Percentiles rank a stretch among this genome's conserved stretches.
Conservation (phyloP, 1,284 basidiomycete genomes). For the Trametes hirsuta region DNA sequence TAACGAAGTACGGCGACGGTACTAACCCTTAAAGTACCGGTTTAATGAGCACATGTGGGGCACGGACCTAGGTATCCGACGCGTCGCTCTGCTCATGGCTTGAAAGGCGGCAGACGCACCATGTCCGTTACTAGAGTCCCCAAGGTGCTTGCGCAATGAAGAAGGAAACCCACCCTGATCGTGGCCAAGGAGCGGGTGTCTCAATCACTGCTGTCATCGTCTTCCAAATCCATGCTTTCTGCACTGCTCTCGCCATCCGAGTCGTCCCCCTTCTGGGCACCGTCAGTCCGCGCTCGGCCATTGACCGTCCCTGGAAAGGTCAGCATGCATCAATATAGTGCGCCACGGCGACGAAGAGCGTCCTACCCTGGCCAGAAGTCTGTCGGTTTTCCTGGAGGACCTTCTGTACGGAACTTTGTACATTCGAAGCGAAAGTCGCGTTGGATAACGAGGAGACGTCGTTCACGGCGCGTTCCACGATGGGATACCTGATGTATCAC, state of each 20-base stretch:
- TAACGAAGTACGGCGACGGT: too few species aligned
- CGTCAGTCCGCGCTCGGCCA: conserved; percentile 7
- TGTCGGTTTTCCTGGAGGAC: conserved; percentile 30
- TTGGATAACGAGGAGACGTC: conserved; percentile 58
- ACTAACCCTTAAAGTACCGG: too few species aligned
- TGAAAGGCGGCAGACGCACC: too few species aligned
- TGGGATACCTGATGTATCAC: conserved; percentile 45
- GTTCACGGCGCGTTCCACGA: conserved; percentile 64
- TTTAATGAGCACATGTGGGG: too few species aligned
- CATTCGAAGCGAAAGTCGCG: conserved; percentile 47
- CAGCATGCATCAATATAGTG: neutral
- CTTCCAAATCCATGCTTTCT: conserved; percentile 24
- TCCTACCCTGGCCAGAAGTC: conserved; percentile 7
- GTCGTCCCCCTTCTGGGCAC: conserved; percentile 5
- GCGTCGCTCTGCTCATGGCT: too few species aligned
- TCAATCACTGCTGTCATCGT: conserved; percentile 22
- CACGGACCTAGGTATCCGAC: too few species aligned
- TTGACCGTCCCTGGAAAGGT: conserved; percentile 1
- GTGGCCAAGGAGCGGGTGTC: neutral
- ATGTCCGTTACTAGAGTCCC: too few species aligned
- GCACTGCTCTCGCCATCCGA: conserved; percentile 23
- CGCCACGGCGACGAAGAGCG: neutral
- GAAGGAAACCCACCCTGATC: too few species aligned
- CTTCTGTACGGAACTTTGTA: conserved; percentile 38
- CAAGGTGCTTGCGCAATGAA: too few species aligned